Conservation (phyloP, 2,329 filamentous ascomycete species). For the Metarhizium guizhouense region DNA sequence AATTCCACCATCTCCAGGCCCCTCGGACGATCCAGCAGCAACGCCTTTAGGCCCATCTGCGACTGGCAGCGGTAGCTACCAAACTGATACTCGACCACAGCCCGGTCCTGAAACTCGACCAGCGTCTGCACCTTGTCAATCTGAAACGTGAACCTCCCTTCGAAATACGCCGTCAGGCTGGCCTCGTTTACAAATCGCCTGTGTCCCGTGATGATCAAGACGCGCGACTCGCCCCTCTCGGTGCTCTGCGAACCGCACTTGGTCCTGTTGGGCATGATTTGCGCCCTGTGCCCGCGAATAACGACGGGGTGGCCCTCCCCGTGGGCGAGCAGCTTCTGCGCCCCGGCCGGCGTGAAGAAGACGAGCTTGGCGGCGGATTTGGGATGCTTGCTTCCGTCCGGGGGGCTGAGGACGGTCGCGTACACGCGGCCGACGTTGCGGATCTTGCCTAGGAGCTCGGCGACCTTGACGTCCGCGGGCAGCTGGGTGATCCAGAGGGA, state of each 20-base stretch:
- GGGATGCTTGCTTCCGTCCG: conserved; percentile 26
- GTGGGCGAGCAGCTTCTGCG: conserved; percentile 21
- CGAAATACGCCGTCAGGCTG: conserved; percentile 32
- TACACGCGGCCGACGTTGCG: conserved; percentile 40
- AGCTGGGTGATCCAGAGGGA: conserved; percentile 45
- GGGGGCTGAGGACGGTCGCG: conserved; percentile 41
- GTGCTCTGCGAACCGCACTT: conserved; percentile 24
- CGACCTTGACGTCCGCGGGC: conserved; percentile 30
- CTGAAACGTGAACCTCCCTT: conserved; percentile 34
- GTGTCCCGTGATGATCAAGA: conserved; percentile 41
- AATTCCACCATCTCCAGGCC: conserved; percentile 30
- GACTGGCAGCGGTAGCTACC: conserved; percentile 47
- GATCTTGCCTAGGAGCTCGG: conserved; percentile 35
- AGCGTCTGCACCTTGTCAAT: conserved; percentile 32
- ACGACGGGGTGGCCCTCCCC: conserved; percentile 20
- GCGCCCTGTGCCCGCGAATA: conserved; percentile 27
- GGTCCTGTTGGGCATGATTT: conserved; percentile 40
- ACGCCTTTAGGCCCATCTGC: conserved; percentile 34
- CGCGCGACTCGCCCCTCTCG: conserved; percentile 29
- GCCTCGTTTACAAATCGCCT: conserved; percentile 32
- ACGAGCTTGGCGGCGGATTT: conserved; percentile 39
- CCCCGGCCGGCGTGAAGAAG: conserved; percentile 34
- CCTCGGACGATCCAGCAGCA: conserved; percentile 24
- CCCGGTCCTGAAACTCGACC: conserved; percentile 14
- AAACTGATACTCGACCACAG: conserved; percentile 41